Evolutionary conservation across 2,329 filamentous ascomycete genomes (phyloP).

Genomic region (Neurospora sp.): DNA sequence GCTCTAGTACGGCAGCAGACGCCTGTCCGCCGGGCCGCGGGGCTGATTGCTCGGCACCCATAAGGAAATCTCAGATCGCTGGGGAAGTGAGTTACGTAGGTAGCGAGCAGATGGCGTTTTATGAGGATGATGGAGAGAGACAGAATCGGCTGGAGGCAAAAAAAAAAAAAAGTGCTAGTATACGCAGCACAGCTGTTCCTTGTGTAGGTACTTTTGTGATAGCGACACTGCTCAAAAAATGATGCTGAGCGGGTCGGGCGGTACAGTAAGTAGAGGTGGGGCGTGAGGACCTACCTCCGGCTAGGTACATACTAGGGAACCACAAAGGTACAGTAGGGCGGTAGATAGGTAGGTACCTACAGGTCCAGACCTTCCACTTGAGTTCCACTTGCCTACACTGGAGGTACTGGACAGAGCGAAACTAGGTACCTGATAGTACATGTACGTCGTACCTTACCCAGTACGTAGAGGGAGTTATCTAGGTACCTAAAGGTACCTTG

Average conservation of each 20-base stretch:
- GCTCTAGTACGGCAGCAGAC: conserved; percentile 18
- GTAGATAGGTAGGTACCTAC: not conserved
- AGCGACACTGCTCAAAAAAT: not conserved
- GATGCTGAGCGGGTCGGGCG: not conserved
- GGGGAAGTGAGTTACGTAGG: not conserved
- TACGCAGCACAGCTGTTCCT: not conserved
- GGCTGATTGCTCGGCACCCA: conserved; percentile 50
- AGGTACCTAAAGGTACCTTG: not conserved
- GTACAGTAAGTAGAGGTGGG: not conserved
- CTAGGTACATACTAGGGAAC: too few species aligned
- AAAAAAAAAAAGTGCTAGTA: not conserved
- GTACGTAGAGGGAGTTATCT: not conserved
- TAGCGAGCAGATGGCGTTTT: not conserved
- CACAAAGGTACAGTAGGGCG: not conserved
- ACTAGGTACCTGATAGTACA: not conserved
- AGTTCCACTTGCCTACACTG: not conserved
- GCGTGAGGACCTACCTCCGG: not conserved
- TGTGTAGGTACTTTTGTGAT: not conserved
- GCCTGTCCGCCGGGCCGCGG: conserved; percentile 21
- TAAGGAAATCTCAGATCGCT: conserved; percentile 14
- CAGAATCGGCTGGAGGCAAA: not conserved
- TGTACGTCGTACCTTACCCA: not conserved
- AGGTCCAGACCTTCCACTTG: not conserved
- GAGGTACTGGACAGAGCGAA: not conserved
- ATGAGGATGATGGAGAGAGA: not conserved